These are phyloP conservation scores for Orbilia ellipsospora DNA, from an alignment of 2,329 filamentous ascomycete species.

Conservation along the genomic window DNA sequence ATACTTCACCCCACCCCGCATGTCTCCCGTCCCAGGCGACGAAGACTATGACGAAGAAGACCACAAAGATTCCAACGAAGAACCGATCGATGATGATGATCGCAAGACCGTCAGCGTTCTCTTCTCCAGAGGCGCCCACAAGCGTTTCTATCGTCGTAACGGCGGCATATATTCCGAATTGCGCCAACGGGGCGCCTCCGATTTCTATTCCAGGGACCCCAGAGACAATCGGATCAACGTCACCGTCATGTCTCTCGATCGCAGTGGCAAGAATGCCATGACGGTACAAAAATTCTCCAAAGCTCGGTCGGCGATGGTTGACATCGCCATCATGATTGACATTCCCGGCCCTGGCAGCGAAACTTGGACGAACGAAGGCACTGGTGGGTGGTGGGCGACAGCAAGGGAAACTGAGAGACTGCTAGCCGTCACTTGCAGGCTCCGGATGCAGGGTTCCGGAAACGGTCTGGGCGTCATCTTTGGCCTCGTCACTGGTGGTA, in stretches of 20 bases:
- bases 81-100: conserved; percentile 50
- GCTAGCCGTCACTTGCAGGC: conserved; percentile 41
- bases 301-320: conserved; percentile 40
- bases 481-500: conserved; percentile 51
- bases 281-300: conserved; percentile 47
- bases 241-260: conserved; percentile 42
- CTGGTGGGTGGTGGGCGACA: conserved; percentile 50
- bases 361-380: conserved; percentile 46
- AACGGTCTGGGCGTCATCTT: conserved; percentile 51
- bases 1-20: conserved; percentile 47
- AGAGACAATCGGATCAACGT: conserved; percentile 50
- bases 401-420: conserved; percentile 48
- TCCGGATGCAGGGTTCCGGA: conserved; percentile 45
- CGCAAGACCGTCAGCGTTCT: conserved; percentile 45
- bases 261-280: conserved; percentile 54
- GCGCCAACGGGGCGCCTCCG: conserved; percentile 28
- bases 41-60: conserved; percentile 50
- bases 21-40: conserved; percentile 47
- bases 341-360: conserved; percentile 49
- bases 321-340: conserved; percentile 49
- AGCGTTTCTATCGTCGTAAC: conserved; percentile 50
- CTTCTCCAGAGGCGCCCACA: conserved; percentile 42
- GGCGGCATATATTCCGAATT: conserved; percentile 49
- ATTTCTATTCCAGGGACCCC: conserved; percentile 36
- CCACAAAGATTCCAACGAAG: conserved; percentile 47